Base-by-base conservation (phyloP, 352 stramenopile genomes). In the Pelagophyceae sp. region DNA sequence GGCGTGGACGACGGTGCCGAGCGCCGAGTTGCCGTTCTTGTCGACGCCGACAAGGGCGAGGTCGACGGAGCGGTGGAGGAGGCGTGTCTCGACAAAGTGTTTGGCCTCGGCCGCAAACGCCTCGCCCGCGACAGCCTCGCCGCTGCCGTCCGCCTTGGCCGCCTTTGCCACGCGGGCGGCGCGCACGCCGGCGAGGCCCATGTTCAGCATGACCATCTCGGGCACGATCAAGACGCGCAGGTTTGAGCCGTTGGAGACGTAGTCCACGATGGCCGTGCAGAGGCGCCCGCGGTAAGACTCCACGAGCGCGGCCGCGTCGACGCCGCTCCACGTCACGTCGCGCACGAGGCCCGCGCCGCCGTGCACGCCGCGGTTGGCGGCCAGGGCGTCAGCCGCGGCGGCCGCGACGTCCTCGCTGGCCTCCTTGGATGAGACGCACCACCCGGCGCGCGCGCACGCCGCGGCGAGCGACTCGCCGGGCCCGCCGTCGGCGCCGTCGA, bases 61-160 rank as follows among this genome's bases (percentile, higher is more conserved):
- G 79, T 95, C 92, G 31, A 98, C 82, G 25, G 96, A 89, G 29
- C 93, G 90, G 81, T 97, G 90, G 72, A 97, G 82, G 72, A 98
- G 84, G 37, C 93, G 89, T 81, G 92, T 85, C 83, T 97, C 92
- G 0, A 91, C 94, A 78, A 96, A 97, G 85, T 90, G 83, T 79
- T 95, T 95, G 15, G 92, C 90, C 81, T 97, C 91, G 3, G 84
- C 83, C 29, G 92, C 86, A 75, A 94, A 88, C 58, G 91, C 90
- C 72, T 93, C 91, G 20, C 89, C 76, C 79, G 32, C 75, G 11
- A 79, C 80, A 0, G 79, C 75, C 3, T 86, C 82, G 27, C 38
- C 27, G 45, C 76, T 31, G 50, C 32, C 72, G 70, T 75, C 54
- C 58, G 75, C 72, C 54, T 72, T 75, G 11, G 71, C 38, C 31